These are phyloP conservation scores for Abrus pulchellus DNA, from an alignment of 306 rosid genomes.

Conservation along the genomic window DNA sequence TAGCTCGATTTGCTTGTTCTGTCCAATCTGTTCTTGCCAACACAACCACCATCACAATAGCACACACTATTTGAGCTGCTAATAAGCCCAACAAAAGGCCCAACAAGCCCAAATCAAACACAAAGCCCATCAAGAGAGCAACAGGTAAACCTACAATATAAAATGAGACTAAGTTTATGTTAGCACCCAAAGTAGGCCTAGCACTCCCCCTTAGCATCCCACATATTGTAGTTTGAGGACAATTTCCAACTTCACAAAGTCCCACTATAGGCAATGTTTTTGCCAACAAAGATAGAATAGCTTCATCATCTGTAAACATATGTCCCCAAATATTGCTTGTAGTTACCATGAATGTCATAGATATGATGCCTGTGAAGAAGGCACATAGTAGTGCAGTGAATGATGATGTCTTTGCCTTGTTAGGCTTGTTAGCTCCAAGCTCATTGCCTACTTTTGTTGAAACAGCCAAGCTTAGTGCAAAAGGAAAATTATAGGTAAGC, in stretches of 20 bases:
- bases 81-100: slow-evolving; percentile 56
- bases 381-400: slow-evolving; percentile 43
- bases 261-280: slow-evolving; percentile 2
- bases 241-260: slow-evolving; percentile 59
- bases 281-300: slow-evolving; percentile 22
- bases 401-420: slow-evolving; percentile 49
- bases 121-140: slow-evolving; percentile 36
- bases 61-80: slow-evolving; percentile 52
- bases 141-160: slow-evolving; percentile 57
- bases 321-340: slow-evolving; percentile 45
- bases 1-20: slow-evolving; percentile 47
- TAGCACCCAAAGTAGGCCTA: slow-evolving; percentile 50
- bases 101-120: slow-evolving; percentile 33
- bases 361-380: slow-evolving; percentile 34
- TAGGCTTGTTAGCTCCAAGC: slow-evolving; percentile 54
- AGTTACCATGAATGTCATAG: slow-evolving; percentile 43
- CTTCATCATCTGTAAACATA: slow-evolving; percentile 47
- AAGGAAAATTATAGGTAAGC: slow-evolving; percentile 52
- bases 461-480: slow-evolving; percentile 54
- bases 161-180: slow-evolving; percentile 41
- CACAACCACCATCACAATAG: slow-evolving; percentile 33
- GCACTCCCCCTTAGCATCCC: slow-evolving; percentile 61
- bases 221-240: slow-evolving; percentile 58
- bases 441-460: slow-evolving; percentile 61
- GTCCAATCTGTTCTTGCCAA: slow-evolving; percentile 50